Evolutionary conservation across 1,139 yeast genomes (phyloP), one percentile per base, ranked within the genome.

Genomic region (Diutina sp.): DNA sequence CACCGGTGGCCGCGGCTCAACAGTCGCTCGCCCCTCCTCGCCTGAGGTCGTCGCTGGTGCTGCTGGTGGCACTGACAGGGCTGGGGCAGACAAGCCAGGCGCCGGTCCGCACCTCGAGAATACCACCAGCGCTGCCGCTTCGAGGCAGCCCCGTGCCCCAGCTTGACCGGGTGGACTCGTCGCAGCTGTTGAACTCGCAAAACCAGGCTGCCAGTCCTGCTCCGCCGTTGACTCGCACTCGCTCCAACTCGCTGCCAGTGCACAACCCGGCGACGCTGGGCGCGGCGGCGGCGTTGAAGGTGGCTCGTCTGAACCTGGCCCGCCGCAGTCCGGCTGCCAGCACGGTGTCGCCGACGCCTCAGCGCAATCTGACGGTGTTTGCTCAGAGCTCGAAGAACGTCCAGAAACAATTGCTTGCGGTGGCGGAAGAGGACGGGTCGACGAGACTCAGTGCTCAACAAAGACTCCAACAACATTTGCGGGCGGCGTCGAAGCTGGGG

Each of bases 401-500:
- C 28, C 53, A 50, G 14, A 50, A 50, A 21, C 53, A 50, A 18
- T 50, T 50, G 28, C 32, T 50, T 38, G 53, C 53, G 29, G 53
- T 50, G 7, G 44, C 53, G 1, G 45, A 50, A 7, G 53, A 50
- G 16, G 21, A 28, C 7, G 18, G 35, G 3, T 38, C 38, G 9
- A 16, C 38, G n/a, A 12, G 61, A 55, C 61, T 74, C 30, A 69
- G 73, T 12, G 79, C 80, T 4, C 69, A 69, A 52, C 78, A 76
- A 59, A 62, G 78, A 57, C 67, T 76, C 38, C 78, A 74, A 59
- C 71, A 68, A 51, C 79, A 74, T 60, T 63, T 76, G 51, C 64
- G 71, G 55, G 70, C 72, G 58, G 79, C 77, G 1, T 71, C 79
- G 1, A 72, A 66, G 60, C 62, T 72, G 2, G 80, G 80, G 0